Base-by-base conservation (phyloP, 2,329 filamentous ascomycete species). In the Cadophora sp. region DNA sequence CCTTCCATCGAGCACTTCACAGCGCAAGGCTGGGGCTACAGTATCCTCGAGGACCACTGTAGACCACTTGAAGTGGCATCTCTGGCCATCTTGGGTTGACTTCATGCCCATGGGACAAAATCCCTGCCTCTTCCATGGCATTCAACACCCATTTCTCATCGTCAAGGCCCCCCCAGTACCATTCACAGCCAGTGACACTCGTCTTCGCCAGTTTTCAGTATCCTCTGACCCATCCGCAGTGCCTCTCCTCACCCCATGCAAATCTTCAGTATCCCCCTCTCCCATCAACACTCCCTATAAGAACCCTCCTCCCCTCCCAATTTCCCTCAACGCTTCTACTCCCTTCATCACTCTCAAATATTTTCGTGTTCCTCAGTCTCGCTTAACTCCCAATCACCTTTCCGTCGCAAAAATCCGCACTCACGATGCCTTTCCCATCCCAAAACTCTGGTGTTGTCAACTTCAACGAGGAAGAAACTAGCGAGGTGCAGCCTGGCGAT, bases 301-400 rank as follows among this genome's bases (percentile, higher is more conserved):
- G 46, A 48, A 29, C 40, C 9, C 24, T 37, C 1, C 27, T 16
- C 62, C 53, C 37, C 22, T 8, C 9, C 34, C 34, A 29, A 29
- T 11, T 48, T 22, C 43, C 19, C 19, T 5, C 16, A 27, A 29
- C 24, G 19, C 24, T n/a, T 60, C 62, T 51, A n/a, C 50, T 26
- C 26, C 27, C 31, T 40, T 46, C 29, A 31, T 55, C 59, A 27
- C 31, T 31, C 53, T 55, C 51, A 22, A 26, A 43, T 6, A 43
- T n/a, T 62, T 62, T 51, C 22, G 65, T 51, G 53, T 60, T 68
- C 56, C 53, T 56, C n/a, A n/a, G 19, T 9, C 61, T 68, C 66
- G 46, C 61, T 64, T 68, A 64, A 48, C 53, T 14, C 43, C 61
- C 27, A 53, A 64, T 61, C 61, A 24, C 8, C 6, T 56, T 61